phyloP scores from a whole-genome alignment of 495 filamentous ascomycete species.

The Geoglossum glabrum region DNA sequence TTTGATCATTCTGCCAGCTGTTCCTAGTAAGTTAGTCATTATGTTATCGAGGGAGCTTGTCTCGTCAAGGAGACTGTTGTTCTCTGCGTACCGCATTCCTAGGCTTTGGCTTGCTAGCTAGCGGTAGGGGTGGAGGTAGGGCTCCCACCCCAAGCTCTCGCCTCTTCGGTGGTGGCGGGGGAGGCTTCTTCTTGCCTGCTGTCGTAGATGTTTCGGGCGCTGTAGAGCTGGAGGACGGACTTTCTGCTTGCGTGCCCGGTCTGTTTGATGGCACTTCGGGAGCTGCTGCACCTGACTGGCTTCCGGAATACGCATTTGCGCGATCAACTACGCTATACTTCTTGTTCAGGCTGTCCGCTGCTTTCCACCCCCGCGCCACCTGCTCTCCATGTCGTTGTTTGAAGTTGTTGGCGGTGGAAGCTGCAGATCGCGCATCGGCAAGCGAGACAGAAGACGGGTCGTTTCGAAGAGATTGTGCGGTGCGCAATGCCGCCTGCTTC shows the following conservation, averaged over 20 bases:
- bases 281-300: not conserved
- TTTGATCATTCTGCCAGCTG: too few species aligned
- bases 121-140: conserved; percentile 3
- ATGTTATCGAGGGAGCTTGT: not conserved
- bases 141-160: not conserved
- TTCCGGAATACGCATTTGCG: not conserved
- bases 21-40: too few species aligned
- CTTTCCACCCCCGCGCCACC: conserved; percentile 41
- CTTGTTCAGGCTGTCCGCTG: conserved; percentile 33
- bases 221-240: not conserved
- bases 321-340: conserved; percentile 27
- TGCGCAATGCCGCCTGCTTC: conserved; percentile 39
- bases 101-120: conserved; percentile 5
- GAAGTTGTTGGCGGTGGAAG: conserved; percentile 47
- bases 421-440: conserved; percentile 30
- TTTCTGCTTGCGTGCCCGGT: not conserved
- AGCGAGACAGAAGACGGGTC: conserved; percentile 38
- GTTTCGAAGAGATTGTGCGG: conserved; percentile 31
- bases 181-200: conserved; percentile 6
- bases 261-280: not conserved
- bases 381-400: conserved; percentile 54
- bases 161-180: conserved; percentile 6
- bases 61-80: not conserved
- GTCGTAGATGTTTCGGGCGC: not conserved
- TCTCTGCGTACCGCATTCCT: not conserved